Conservation (phyloP, 805 yeast genomes). For the Scheffersomyces stipitis region DNA sequence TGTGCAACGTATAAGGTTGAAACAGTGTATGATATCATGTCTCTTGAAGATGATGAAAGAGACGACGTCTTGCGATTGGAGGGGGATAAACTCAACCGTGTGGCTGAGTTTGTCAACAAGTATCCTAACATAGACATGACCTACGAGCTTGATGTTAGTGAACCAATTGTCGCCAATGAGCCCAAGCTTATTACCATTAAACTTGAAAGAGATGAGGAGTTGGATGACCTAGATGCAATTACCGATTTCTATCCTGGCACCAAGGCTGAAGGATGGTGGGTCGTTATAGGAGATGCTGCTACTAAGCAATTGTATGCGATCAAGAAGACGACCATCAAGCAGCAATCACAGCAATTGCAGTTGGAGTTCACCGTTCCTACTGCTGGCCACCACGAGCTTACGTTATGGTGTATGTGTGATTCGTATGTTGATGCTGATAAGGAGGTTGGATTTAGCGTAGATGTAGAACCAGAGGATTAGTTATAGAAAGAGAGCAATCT, state of each 20-base stretch:
- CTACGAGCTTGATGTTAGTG: conserved; percentile 46
- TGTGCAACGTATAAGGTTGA: conserved; percentile 58
- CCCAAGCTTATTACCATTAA: conserved; percentile 47
- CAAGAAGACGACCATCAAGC: conserved; percentile 57
- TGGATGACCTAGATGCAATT: conserved; percentile 60
- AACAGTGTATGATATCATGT: conserved; percentile 77
- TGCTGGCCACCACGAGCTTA: conserved; percentile 60
- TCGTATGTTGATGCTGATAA: conserved; percentile 92
- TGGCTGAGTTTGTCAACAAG: conserved; percentile 85
- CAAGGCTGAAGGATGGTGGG: conserved; percentile 82
- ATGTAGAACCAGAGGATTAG: conserved; percentile 30
- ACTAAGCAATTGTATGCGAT: conserved; percentile 68
- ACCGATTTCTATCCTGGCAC: conserved; percentile 58
- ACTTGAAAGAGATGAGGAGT: conserved; percentile 74
- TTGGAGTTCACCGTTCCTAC: conserved; percentile 59
- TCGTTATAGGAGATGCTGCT: conserved; percentile 70
- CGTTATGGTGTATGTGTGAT: conserved; percentile 87
- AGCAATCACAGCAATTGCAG: conserved; percentile 51
- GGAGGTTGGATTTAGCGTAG: conserved; percentile 59
- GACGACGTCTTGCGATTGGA: conserved; percentile 58
- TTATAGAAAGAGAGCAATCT: too few relatives aligned
- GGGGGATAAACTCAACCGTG: conserved; percentile 52
- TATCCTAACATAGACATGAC: conserved; percentile 83
- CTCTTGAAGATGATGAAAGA: conserved; percentile 75
- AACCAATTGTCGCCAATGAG: conserved; percentile 47